These are phyloP conservation scores for Litchi chinensis DNA, from an alignment of 345 rosid species.

Conservation along the genomic window DNA sequence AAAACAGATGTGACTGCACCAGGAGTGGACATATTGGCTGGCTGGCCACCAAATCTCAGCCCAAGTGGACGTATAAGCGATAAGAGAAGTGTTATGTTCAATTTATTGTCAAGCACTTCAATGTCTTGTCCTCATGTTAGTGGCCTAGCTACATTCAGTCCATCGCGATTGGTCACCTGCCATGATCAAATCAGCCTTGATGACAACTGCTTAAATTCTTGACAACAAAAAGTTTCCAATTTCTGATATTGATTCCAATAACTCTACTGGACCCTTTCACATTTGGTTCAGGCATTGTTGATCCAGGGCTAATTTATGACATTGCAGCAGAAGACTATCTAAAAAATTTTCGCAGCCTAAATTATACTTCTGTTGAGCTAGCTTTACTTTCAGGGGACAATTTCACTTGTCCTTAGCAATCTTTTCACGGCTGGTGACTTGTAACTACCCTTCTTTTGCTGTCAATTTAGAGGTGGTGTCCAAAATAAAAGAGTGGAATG, in stretches of 20 bases:
- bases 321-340: constrained; percentile 41
- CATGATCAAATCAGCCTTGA: constrained; percentile 77
- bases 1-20: constrained; percentile 85
- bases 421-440: constrained; percentile 39
- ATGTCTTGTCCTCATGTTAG: constrained; percentile 88
- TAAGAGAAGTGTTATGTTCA: constrained; percentile 58
- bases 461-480: constrained; percentile 31
- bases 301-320: constrained; percentile 58
- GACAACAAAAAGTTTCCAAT: constrained; percentile 49
- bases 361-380: constrained; percentile 41
- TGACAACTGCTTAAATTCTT: constrained; percentile 69
- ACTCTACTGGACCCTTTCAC: constrained; percentile 45
- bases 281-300: constrained; percentile 58
- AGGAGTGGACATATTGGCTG: constrained; percentile 74
- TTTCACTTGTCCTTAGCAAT: constrained; percentile 33
- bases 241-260: constrained; percentile 23
- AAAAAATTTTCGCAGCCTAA: constrained; percentile 47
- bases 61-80: constrained; percentile 53
- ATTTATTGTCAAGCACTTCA: constrained; percentile 77
- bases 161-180: constrained; percentile 80
- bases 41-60: constrained; percentile 57
- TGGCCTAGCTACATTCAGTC: constrained; percentile 73
- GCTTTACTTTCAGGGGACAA: constrained; percentile 23
- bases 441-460: constrained; percentile 64
- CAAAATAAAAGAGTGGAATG: neutral